A percentile compares a stretch with the other conserved stretches of the same genome.
phyloP scores from a whole-genome alignment of 768 basidiomycete species.

The Kwoniella mangroviensis region DNA sequence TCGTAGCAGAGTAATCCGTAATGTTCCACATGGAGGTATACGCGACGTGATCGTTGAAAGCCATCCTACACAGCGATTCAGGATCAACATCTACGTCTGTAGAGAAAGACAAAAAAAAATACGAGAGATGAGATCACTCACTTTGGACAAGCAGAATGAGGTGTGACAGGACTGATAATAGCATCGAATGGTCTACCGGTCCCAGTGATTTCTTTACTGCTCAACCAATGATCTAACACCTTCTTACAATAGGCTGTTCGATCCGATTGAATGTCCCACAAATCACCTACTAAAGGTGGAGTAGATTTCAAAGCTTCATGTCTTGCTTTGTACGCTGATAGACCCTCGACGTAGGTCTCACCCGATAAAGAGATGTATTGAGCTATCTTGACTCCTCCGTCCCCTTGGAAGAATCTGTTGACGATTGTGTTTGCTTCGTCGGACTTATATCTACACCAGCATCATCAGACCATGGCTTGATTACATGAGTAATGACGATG shows the following conservation, averaged over 20 bases:
- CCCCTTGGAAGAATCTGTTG: conserved; percentile 33
- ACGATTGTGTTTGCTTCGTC: conserved; percentile 25
- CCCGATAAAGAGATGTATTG: conserved; percentile 21
- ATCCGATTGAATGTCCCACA: conserved; percentile 41
- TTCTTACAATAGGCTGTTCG: conserved; percentile 32
- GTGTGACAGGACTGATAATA: conserved; percentile 37
- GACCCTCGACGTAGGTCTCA: conserved; percentile 33
- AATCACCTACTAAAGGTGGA: conserved; percentile 30
- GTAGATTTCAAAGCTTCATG: conserved; percentile 23
- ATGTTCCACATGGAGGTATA: conserved; percentile 71
- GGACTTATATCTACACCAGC: conserved; percentile 63
- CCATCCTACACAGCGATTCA: neutral
- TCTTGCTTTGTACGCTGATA: conserved; percentile 28
- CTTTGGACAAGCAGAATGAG: conserved; percentile 69
- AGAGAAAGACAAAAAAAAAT: neutral
- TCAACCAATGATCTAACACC: conserved; percentile 33
- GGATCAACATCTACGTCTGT: neutral
- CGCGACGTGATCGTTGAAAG: conserved; percentile 61
- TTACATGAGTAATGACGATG: conserved; percentile 60
- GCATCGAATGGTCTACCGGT: conserved; percentile 45
- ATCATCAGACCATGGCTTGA: conserved; percentile 28
- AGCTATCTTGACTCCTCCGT: conserved; percentile 41
- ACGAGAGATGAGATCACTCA: conserved; percentile 58
- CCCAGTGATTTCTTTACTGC: conserved; percentile 27
- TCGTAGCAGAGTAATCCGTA: conserved; percentile 65